Percentiles rank a stretch among this genome's conserved stretches.
Evolutionary conservation across 2,329 filamentous ascomycete genomes (phyloP).

Genomic region (Alternaria sp.): DNA sequence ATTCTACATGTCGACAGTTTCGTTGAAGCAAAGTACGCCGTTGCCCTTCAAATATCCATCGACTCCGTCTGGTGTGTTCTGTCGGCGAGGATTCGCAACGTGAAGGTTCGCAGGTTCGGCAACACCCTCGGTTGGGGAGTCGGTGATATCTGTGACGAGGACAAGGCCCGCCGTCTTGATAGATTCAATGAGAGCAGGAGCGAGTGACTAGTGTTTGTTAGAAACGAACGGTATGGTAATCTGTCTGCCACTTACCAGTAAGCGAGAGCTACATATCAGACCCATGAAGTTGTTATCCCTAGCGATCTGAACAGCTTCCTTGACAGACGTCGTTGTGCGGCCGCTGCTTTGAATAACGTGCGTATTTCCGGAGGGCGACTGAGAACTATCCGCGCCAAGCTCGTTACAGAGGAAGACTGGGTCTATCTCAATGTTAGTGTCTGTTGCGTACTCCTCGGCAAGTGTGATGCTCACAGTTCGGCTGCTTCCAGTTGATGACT

Average conservation of each 20-base stretch:
- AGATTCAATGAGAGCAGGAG: conserved; percentile 88
- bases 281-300: conserved; percentile 99
- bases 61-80: conserved; percentile 75
- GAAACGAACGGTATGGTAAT: background rate
- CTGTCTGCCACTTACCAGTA: conserved; percentile 71
- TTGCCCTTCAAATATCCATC: conserved; percentile 87
- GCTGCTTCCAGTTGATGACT: conserved; percentile 98
- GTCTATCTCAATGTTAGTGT: conserved; percentile 58
- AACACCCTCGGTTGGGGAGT: conserved; percentile 56
- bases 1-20: conserved; percentile 71
- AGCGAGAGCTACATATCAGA: conserved; percentile 83
- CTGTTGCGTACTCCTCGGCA: background rate
- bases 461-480: conserved; percentile 72
- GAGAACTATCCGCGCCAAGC: conserved; percentile 69
- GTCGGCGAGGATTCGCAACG: conserved; percentile 51
- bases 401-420: conserved; percentile 96
- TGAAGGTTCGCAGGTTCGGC: conserved; percentile 45
- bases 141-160: conserved; percentile 85
- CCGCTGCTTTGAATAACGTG: conserved; percentile 67
- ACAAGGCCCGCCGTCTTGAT: conserved; percentile 95
- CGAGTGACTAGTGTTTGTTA: conserved; percentile 74
- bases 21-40: conserved; percentile 90
- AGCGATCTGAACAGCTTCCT: conserved; percentile 91
- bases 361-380: conserved; percentile 42
- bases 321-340: conserved; percentile 81